Percentiles rank a stretch among this genome's conserved stretches.
Conservation (phyloP, 148 eudicot genomes). For the Talinum fruticosum region DNA sequence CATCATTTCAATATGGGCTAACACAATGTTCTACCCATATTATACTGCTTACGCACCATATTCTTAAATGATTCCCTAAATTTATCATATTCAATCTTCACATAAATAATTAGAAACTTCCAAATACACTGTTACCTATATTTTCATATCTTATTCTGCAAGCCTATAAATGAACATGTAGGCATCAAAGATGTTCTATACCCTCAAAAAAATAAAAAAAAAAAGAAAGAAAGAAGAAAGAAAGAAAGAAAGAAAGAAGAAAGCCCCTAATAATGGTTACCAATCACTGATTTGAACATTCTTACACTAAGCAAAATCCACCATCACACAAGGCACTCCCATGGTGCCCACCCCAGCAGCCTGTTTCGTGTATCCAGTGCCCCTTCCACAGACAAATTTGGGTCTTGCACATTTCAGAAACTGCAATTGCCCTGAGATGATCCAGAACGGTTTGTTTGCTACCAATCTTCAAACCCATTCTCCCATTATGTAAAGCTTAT, state of each 20-base stretch:
- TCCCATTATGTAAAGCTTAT: background rate
- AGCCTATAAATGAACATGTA: background rate
- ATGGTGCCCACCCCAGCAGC: conserved; percentile 3
- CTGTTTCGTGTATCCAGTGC: background rate
- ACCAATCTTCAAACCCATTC: background rate
- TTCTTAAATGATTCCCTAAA: too few species aligned
- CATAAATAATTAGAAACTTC: background rate
- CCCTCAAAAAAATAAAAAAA: too few species aligned
- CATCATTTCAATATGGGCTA: too few species aligned
- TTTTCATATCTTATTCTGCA: background rate
- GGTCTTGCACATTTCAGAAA: background rate
- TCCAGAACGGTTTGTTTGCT: background rate
- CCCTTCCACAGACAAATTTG: background rate
- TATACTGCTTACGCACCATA: too few species aligned
- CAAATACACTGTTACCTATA: background rate
- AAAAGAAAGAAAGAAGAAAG: too few species aligned
- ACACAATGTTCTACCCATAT: too few species aligned
- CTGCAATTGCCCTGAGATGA: background rate
- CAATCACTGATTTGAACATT: background rate
- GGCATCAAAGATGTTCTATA: background rate
- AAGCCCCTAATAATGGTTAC: background rate
- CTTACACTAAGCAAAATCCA: background rate
- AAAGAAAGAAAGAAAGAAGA: too few species aligned
- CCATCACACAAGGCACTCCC: background rate
- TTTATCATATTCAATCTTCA: too few species aligned